Base-by-base conservation (phyloP, 371 early-diverging fungal species). In the Entomophthora muscae region DNA sequence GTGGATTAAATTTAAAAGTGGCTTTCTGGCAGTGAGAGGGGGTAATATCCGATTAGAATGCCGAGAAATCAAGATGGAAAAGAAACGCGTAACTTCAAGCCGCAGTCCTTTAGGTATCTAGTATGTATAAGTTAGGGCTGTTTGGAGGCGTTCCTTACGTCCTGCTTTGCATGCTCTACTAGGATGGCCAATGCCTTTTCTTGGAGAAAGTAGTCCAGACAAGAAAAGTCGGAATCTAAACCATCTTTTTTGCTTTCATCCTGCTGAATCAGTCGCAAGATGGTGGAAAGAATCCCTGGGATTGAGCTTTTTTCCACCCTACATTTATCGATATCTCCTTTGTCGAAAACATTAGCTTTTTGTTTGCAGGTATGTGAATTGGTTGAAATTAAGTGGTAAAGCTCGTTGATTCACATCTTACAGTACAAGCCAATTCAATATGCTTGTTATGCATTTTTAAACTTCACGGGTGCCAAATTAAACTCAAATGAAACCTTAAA, bases 171-270 rank as follows among this genome's bases (percentile, higher is more conserved):
- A 31, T 29, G 26, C 2, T 57, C 58, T 3, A 57, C 58, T 7
- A 57, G 31, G 26, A 57, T 31, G 12, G 10, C 12, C 17, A 57
- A 31, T 29, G 58, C 31, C 17, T 26, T 12, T 31, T 57, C 58
- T 21, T 57, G 58, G 13, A 57, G 12, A 17, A 57, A 57, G 26
- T 57, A 57, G 26, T 57, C 58, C 31, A 57, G 29, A 21, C 58
- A 57, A 21, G 26, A 29, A 22, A 55, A 13, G 31, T 57, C 58
- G 17, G 17, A 17, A 26, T 21, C 31, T 2, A 17, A 17, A 31
- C 12, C 58, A 7, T 30, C 21, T 2, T 3, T 12, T 1, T 26
- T 31, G 17, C 17, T 7, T 21, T 57, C 58, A 13, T 57, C 58
- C 58, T 57, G 27, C 13, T 29, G 29, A 3, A 57, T 31, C 12